phyloP scores from a whole-genome alignment of 805 yeast species.

The Isabelozyma gotoi region DNA sequence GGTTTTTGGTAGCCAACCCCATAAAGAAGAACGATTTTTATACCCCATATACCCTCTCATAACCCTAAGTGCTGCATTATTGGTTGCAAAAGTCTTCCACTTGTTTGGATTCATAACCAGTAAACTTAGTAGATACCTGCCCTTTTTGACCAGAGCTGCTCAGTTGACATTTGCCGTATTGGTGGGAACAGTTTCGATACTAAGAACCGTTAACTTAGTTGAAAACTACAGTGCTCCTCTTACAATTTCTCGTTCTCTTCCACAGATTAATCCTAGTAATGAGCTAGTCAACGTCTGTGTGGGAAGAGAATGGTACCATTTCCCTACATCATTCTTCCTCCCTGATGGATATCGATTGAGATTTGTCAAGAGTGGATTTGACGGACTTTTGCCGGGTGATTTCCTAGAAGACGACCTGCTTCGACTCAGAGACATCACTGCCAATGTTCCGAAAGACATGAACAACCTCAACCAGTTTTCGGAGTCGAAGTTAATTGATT shows the following conservation, averaged over 20 bases:
- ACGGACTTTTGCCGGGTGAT: conserved; percentile 87
- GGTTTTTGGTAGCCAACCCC: conserved; percentile 75
- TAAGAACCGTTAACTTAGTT: conserved; percentile 61
- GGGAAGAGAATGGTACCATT: conserved; percentile 96
- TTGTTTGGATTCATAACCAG: conserved; percentile 15
- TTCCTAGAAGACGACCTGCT: conserved; percentile 49
- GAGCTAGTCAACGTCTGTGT: conserved; percentile 59
- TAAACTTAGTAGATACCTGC: conserved; percentile 5
- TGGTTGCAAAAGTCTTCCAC: conserved; percentile 20
- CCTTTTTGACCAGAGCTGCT: conserved; percentile 4
- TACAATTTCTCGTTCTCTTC: conserved; percentile 48
- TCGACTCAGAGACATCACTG: conserved; percentile 28
- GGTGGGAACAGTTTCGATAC: conserved; percentile 25
- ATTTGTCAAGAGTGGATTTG: conserved; percentile 76
- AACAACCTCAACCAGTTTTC: conserved; percentile 74
- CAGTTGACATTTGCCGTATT: conserved; percentile 29
- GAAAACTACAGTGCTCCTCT: conserved; percentile 76
- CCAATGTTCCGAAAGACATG: conserved; percentile 61
- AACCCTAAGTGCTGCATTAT: conserved; percentile 59
- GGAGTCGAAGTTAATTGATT: conserved; percentile 48
- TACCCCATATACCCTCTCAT: conserved; percentile 82
- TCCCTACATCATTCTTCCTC: conserved; percentile 82
- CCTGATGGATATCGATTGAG: conserved; percentile 60
- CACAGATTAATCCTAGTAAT: conserved; percentile 13
- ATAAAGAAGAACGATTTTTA: conserved; percentile 89